Evolutionary conservation across 257 asterid genomes (phyloP), one percentile per base, ranked within the genome.

Genomic region (Oldenlandia corymbosa): DNA sequence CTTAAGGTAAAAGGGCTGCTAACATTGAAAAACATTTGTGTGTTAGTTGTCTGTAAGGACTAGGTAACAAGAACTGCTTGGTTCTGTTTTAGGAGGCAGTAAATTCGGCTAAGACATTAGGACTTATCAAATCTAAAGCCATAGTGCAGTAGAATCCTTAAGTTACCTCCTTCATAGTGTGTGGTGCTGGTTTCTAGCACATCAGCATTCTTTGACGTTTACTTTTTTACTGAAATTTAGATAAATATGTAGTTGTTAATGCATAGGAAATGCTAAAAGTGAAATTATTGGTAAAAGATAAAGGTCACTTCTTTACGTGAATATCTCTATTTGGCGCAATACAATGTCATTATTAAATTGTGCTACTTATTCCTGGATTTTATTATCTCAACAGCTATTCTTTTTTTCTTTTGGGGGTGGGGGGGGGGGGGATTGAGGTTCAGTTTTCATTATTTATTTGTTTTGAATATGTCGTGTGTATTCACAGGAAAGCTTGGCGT

Each of bases 401-500:
- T n/a, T n/a, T n/a, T n/a, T n/a, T n/a, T n/a, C n/a, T n/a, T n/a
- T n/a, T n/a, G n/a, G n/a, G n/a, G n/a, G n/a, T n/a, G n/a, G n/a
- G n/a, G n/a, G n/a, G n/a, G n/a, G n/a, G n/a, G n/a, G n/a, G n/a
- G n/a, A n/a, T n/a, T n/a, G n/a, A n/a, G n/a, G n/a, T n/a, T n/a
- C n/a, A n/a, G n/a, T n/a, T n/a, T n/a, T n/a, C n/a, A n/a, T n/a
- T n/a, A 46, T 34, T 62, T 68, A 30, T 21, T 28, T 13, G n/a
- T 48, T 36, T n/a, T n/a, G n/a, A n/a, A n/a, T 62, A 2, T 24
- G 51, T 68, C 43, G 24, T 46, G 34, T 66, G 34, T 26, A 62
- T 59, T 73, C 67, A 69, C 86, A 93, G 97, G 99, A 93, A 83
- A 90, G 97, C 78, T 76, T 93, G 83, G 99, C 99, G 58, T 93